phyloP scores from a whole-genome alignment of 2,329 filamentous ascomycete genomes.

The Polytolypa hystricis region DNA sequence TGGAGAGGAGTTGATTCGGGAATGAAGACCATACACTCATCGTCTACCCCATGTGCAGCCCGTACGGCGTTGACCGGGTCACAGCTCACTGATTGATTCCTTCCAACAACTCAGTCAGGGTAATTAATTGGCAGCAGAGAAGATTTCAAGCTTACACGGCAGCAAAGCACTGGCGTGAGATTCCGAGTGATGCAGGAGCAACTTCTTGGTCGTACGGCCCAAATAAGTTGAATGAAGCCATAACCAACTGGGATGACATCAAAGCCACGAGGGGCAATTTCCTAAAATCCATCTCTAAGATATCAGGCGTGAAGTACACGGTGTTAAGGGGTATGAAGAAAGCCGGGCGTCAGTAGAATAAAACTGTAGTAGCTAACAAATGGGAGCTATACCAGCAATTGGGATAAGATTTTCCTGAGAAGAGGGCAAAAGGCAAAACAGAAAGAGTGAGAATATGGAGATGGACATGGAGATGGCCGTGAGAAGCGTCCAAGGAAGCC shows the following conservation, averaged over 20 bases:
- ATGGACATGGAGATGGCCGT: too few relatives aligned
- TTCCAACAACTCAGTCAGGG: background rate
- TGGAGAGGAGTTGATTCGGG: background rate
- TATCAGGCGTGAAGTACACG: too few relatives aligned
- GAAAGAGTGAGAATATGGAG: too few relatives aligned
- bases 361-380: too few relatives aligned
- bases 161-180: slow-evolving; percentile 10
- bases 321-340: too few relatives aligned
- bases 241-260: slow-evolving; percentile 1
- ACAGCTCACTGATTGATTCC: slow-evolving; percentile 13
- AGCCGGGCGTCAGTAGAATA: too few relatives aligned
- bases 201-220: slow-evolving; percentile 10
- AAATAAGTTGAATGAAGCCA: slow-evolving; percentile 12
- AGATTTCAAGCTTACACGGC: slow-evolving; percentile 10
- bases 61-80: slow-evolving; percentile 11
- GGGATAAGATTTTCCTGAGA: too few relatives aligned
- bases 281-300: background rate
- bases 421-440: too few relatives aligned
- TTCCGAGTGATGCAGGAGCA: slow-evolving; percentile 8
- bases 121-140: background rate
- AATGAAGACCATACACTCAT: slow-evolving; percentile 8
- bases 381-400: too few relatives aligned
- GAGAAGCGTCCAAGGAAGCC: too few relatives aligned
- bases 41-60: slow-evolving; percentile 9
- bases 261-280: slow-evolving; percentile 4